Conservation (phyloP, 331 rosid species). For the Cydonia oblonga region DNA sequence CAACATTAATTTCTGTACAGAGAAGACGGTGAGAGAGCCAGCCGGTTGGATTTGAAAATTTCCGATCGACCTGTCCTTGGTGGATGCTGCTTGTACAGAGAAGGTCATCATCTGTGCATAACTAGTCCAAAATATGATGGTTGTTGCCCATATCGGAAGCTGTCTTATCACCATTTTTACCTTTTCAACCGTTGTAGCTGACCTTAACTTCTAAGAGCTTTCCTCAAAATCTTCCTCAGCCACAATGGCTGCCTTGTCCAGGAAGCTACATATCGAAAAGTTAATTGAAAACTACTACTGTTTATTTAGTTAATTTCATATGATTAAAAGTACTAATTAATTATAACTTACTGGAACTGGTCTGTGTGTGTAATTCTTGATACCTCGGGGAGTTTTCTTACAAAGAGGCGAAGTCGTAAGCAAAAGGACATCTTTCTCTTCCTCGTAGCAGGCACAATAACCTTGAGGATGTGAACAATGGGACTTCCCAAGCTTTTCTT, state of each 20-base stretch:
- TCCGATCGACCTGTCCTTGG: conserved; percentile 28
- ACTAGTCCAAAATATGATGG: conserved; percentile 83
- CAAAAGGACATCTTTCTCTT: conserved; percentile 57
- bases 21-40: too few species aligned
- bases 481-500: conserved; percentile 77
- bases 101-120: conserved; percentile 84
- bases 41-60: too few species aligned
- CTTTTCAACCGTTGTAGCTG: conserved; percentile 72
- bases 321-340: too few species aligned
- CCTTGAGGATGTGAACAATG: conserved; percentile 66
- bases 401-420: conserved; percentile 20
- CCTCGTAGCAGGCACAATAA: conserved; percentile 40
- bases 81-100: conserved; percentile 85
- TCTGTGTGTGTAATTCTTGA: conserved; percentile 47
- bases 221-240: conserved; percentile 59
- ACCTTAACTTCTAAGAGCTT: conserved; percentile 60
- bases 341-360: conserved; percentile 43
- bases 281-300: neutral
- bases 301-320: too few species aligned
- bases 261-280: conserved; percentile 25
- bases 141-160: conserved; percentile 84
- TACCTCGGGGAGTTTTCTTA: conserved; percentile 55
- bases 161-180: conserved; percentile 76
- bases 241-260: conserved; percentile 77
- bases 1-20: conserved; percentile 20